phyloP scores from a whole-genome alignment of 2,329 filamentous ascomycete genomes.

The Aspergillus arachidicola region DNA sequence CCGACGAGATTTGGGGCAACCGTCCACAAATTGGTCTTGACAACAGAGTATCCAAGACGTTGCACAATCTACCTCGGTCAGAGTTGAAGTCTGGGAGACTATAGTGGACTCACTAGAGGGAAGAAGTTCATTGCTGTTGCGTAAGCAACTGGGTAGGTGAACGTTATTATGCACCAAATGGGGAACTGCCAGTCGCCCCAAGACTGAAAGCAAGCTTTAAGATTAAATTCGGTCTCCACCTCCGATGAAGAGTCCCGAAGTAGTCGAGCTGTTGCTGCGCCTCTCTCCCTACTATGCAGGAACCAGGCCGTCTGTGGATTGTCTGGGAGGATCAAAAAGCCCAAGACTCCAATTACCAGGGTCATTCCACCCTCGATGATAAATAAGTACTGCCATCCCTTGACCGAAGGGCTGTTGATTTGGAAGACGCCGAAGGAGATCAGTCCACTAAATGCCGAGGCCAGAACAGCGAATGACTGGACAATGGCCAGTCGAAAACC shows the following conservation, averaged over 20 bases:
- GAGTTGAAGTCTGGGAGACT: not conserved
- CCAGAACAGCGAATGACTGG: conserved; percentile 46
- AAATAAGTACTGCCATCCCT: conserved; percentile 51
- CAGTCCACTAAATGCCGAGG: conserved; percentile 44
- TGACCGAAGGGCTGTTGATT: conserved; percentile 49
- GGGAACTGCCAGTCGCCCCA: conserved; percentile 49
- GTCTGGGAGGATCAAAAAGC: conserved; percentile 39
- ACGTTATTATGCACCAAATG: conserved; percentile 49
- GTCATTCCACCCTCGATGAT: conserved; percentile 47
- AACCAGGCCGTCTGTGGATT: conserved; percentile 41
- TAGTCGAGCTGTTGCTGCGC: conserved; percentile 47
- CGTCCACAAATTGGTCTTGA: conserved; percentile 54
- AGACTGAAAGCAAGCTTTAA: conserved; percentile 45
- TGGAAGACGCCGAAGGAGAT: conserved; percentile 51
- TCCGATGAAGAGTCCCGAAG: conserved; percentile 50
- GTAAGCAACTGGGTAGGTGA: conserved; percentile 54
- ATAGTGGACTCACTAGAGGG: conserved; percentile 31
- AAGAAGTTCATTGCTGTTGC: conserved; percentile 51
- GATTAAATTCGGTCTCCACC: conserved; percentile 40
- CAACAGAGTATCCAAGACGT: conserved; percentile 46
- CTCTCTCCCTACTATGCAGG: conserved; percentile 36
- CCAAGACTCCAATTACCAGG: conserved; percentile 28
- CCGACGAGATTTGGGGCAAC: conserved; percentile 38
- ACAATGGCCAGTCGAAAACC: conserved; percentile 50
- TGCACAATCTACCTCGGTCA: conserved; percentile 37